Percentiles rank a stretch among this genome's conserved stretches.
Evolutionary conservation across 345 rosid species (phyloP).

Genomic region (Abelmoschus esculentus): DNA sequence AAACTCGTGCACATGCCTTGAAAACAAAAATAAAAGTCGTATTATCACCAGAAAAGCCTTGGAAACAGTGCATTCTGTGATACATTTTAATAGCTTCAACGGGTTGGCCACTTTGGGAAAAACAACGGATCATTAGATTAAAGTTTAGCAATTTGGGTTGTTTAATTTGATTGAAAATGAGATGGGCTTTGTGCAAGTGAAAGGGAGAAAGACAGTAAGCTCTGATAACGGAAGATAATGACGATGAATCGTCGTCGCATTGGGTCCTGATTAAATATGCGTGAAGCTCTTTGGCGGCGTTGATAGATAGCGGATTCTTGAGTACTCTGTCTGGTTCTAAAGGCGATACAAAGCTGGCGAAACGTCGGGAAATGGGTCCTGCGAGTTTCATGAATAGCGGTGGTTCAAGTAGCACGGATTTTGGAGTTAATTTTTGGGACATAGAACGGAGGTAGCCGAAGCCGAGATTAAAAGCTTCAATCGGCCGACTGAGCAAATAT

Average conservation of each 20-base stretch:
- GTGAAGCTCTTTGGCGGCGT: constrained; percentile 7
- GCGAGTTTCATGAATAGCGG: neutral
- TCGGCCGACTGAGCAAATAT: no score
- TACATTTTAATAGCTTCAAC: constrained; percentile 30
- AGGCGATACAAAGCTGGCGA: neutral
- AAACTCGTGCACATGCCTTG: constrained; percentile 41
- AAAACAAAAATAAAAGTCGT: constrained; percentile 35
- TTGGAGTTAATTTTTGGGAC: neutral
- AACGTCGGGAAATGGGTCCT: neutral
- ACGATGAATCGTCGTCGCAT: neutral
- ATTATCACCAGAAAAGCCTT: constrained; percentile 30
- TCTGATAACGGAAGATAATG: constrained; percentile 29
- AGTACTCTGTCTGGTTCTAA: neutral
- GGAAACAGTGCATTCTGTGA: constrained; percentile 18
- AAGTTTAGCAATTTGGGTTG: constrained; percentile 31
- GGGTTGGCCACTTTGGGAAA: constrained; percentile 32
- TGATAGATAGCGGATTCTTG: neutral
- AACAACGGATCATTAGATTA: constrained; percentile 43
- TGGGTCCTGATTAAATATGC: constrained; percentile 5
- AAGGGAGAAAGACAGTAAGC: constrained; percentile 37
- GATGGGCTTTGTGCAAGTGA: constrained; percentile 13
- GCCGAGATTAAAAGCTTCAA: neutral
- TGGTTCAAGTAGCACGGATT: neutral
- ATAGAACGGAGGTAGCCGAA: no score
- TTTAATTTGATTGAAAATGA: constrained; percentile 30